Evolutionary conservation across 768 basidiomycete genomes (phyloP).

Genomic region (Leccinum boreale): DNA sequence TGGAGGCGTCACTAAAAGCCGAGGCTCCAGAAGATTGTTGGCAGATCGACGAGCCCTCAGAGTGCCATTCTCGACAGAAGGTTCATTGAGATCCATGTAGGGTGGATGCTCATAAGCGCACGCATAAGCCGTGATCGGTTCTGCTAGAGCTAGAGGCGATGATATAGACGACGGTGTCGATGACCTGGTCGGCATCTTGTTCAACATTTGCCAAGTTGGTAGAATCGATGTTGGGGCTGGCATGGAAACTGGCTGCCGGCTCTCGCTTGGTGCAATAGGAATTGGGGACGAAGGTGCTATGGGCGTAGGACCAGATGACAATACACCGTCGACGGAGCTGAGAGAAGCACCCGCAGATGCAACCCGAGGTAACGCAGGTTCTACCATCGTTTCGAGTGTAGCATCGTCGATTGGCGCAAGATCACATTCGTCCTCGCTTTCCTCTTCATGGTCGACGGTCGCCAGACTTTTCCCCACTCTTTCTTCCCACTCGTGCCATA

Average conservation of each 20-base stretch:
- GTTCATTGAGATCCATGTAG: slow-evolving; percentile 64
- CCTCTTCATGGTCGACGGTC: slow-evolving; percentile 54
- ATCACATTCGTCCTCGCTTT: slow-evolving; percentile 42
- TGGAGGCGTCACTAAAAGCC: slow-evolving; percentile 70
- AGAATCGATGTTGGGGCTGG: slow-evolving; percentile 44
- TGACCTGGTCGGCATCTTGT: slow-evolving; percentile 65
- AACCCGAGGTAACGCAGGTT: slow-evolving; percentile 7
- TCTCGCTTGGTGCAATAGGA: slow-evolving; percentile 19
- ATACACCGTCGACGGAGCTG: slow-evolving; percentile 24
- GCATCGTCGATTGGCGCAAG: slow-evolving; percentile 30
- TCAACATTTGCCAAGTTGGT: slow-evolving; percentile 38
- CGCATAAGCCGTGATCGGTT: slow-evolving; percentile 73
- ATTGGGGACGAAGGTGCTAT: slow-evolving; percentile 52
- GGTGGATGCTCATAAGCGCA: slow-evolving; percentile 60
- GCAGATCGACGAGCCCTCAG: slow-evolving; percentile 65
- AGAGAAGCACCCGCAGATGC: slow-evolving; percentile 17
- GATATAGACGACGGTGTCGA: slow-evolving; percentile 88
- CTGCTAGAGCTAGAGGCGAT: slow-evolving; percentile 81
- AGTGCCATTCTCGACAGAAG: slow-evolving; percentile 34
- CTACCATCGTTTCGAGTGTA: slow-evolving; percentile 24
- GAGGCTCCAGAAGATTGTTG: slow-evolving; percentile 62
- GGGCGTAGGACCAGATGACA: slow-evolving; percentile 65
- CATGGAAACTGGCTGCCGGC: slow-evolving; percentile 27
- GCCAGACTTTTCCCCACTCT: slow-evolving; percentile 70
- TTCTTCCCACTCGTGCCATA: slow-evolving; percentile 96